phyloP scores from a whole-genome alignment of 371 early-diverging fungal genomes.

The Rhizopus microsporus region DNA sequence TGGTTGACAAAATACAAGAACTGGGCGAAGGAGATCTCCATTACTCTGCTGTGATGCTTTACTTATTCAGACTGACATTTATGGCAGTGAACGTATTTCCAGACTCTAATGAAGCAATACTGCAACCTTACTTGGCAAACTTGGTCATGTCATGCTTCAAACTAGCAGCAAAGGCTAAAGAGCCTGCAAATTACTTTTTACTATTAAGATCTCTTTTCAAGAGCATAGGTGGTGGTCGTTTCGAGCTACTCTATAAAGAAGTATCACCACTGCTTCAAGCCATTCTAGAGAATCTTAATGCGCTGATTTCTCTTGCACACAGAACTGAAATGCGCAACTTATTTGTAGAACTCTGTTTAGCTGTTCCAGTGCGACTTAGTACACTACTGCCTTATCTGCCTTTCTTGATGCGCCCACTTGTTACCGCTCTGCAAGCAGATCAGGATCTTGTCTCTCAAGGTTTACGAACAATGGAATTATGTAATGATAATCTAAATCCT shows the following conservation, averaged over 20 bases:
- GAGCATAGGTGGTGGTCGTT: slow-evolving; percentile 72
- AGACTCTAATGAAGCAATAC: slow-evolving; percentile 87
- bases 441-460: slow-evolving; percentile 94
- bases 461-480: slow-evolving; percentile 95
- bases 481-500: slow-evolving; percentile 96
- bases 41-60: slow-evolving; percentile 80
- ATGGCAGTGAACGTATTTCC: slow-evolving; percentile 95
- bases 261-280: slow-evolving; percentile 91
- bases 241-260: slow-evolving; percentile 78
- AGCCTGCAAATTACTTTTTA: slow-evolving; percentile 90
- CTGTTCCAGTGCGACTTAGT: slow-evolving; percentile 96
- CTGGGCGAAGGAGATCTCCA: slow-evolving; percentile 79
- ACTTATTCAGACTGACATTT: slow-evolving; percentile 92
- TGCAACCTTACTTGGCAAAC: slow-evolving; percentile 87
- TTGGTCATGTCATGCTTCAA: slow-evolving; percentile 91
- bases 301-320: slow-evolving; percentile 76
- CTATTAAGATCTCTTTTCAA: slow-evolving; percentile 90
- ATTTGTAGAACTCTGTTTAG: slow-evolving; percentile 89
- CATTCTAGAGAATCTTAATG: slow-evolving; percentile 87
- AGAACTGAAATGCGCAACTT: slow-evolving; percentile 85
- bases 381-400: slow-evolving; percentile 94
- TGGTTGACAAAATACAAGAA: slow-evolving; percentile 83
- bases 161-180: slow-evolving; percentile 77
- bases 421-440: slow-evolving; percentile 89
- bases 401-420: slow-evolving; percentile 96